A percentile compares a stretch with the other conserved stretches of the same genome.
phyloP scores from a whole-genome alignment of 495 filamentous ascomycete genomes.

The Apiosordaria backusii region DNA sequence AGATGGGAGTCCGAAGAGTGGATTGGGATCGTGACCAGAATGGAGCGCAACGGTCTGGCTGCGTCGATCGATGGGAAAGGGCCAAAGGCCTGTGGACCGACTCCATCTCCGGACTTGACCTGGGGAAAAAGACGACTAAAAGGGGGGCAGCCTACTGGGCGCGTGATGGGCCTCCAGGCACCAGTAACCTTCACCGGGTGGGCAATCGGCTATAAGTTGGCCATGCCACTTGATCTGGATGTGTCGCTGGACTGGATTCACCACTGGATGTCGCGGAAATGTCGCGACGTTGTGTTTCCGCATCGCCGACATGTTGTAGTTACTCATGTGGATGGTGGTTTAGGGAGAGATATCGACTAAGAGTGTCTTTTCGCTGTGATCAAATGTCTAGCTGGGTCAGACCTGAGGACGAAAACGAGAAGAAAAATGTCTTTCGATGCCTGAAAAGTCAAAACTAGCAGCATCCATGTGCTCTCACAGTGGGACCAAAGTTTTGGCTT shows the following conservation, averaged over 20 bases:
- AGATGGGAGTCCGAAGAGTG: neutral
- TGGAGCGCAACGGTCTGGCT: constrained; percentile 1
- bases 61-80: constrained; percentile 7
- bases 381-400: neutral
- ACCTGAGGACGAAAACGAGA: neutral
- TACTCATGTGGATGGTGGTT: constrained; percentile 10
- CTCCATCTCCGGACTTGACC: neutral
- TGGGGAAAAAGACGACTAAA: constrained; percentile 1
- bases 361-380: neutral
- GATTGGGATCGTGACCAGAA: neutral
- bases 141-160: constrained; percentile 38
- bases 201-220: constrained; percentile 48
- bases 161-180: constrained; percentile 59
- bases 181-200: constrained; percentile 54
- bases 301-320: constrained; percentile 38
- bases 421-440: constrained; percentile 21
- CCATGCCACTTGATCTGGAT: constrained; percentile 53
- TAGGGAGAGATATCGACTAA: neutral
- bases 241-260: constrained; percentile 48
- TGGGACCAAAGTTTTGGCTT: constrained; percentile 20
- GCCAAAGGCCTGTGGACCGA: neutral
- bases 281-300: constrained; percentile 51
- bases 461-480: constrained; percentile 18
- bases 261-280: constrained; percentile 57
- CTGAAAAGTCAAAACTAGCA: constrained; percentile 19